Conservation (phyloP, 1,139 yeast genomes). For the Entelexis sorbosivorans region DNA sequence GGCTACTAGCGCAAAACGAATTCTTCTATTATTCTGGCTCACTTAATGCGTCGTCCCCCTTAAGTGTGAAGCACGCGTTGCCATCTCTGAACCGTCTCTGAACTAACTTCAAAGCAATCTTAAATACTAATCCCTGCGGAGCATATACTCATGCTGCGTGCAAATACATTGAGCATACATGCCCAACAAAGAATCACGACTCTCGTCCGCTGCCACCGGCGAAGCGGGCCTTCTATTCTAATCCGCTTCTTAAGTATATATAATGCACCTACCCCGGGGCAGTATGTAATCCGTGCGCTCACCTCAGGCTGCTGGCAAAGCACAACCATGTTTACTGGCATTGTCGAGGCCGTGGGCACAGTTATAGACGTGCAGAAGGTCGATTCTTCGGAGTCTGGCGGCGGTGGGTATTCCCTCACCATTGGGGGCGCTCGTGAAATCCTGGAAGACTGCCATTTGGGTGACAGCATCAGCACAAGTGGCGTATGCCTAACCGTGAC, state of each 20-base stretch:
- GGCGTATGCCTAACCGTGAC: constrained; percentile 94
- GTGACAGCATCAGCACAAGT: constrained; percentile 84
- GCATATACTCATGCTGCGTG: too few species aligned
- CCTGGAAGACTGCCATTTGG: constrained; percentile 70
- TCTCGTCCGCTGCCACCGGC: too few species aligned
- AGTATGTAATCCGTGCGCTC: background rate
- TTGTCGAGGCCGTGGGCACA: constrained; percentile 72
- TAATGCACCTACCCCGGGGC: background rate
- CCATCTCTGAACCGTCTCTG: too few species aligned
- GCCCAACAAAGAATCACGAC: too few species aligned
- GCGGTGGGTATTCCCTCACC: constrained; percentile 64
- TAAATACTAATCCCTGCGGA: too few species aligned
- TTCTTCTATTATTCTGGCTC: too few species aligned
- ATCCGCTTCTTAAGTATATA: background rate
- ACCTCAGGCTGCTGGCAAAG: too few species aligned
- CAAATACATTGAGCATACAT: too few species aligned
- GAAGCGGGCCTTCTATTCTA: background rate
- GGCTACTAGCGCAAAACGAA: too few species aligned
- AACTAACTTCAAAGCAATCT: too few species aligned
- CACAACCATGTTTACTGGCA: constrained; percentile 68
- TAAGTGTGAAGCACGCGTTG: too few species aligned
- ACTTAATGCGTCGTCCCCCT: too few species aligned
- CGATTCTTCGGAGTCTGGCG: constrained; percentile 55
- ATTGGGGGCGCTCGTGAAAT: constrained; percentile 54
- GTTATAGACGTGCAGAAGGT: constrained; percentile 34